Evolutionary conservation across 2,329 filamentous ascomycete genomes (phyloP), one percentile per base, ranked within the genome.

Genomic region (Cryphonectria nitschkei): DNA sequence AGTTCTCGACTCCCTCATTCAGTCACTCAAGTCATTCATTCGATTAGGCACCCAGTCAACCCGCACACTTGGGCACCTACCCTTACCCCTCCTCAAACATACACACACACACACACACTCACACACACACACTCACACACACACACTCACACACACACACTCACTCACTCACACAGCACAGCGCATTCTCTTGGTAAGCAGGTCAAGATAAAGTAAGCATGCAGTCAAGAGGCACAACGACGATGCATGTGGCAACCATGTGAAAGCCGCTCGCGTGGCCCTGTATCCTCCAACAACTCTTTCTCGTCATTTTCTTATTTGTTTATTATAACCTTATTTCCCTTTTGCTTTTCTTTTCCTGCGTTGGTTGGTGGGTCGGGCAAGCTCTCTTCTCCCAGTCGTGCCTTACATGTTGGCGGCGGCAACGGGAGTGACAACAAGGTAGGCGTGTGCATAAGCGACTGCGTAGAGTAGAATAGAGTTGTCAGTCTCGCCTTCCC

Each of bases 1-100:
- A 32, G 46, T 73, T 64, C 58, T 67, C 54, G 65, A 68, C 52
- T 58, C 68, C 71, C 70, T 65, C 65, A 2, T 34, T n/a, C 46
- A 50, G 46, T n/a, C 46, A 50, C 11, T 41, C 39, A 16, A 16
- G 39, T 41, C 39, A 16, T 16, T 22, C 46, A n/a, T 7, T 9
- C 46, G 9, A 11, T 1, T 1, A 34, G 34, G 34, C 34, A 34
- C 34, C 0, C 34, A 34, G 34, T 34, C 34, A 2, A 19, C 14
- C 22, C 16, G 6, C 16, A 7, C 43, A 22, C 43, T 46, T 7
- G 1, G 16, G 3, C 43, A n/a, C 46, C 2, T 6, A n/a, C 46
- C 19, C 46, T 50, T 7, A 26, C 26, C 46, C 46, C 46, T 50
- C 8, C 46, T 50, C 46, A 46, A 5, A 46, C 16, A 9, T 22